Base-by-base conservation (phyloP, 1,139 yeast genomes). In the Hemisphaericaspora xylofermentans region DNA sequence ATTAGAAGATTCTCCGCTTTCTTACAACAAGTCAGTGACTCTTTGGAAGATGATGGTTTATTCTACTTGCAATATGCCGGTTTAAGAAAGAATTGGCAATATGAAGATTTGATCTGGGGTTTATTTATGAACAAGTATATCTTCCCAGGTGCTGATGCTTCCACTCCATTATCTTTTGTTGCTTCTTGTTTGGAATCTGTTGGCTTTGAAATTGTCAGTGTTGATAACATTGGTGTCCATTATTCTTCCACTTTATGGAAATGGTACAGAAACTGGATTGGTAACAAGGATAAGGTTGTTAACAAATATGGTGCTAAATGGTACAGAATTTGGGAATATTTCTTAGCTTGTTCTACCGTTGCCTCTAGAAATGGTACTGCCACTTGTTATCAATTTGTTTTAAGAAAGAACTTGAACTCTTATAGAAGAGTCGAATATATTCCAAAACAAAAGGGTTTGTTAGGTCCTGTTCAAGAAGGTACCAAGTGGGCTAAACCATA, bases 121-220 rank as follows among this genome's bases (percentile, higher is more conserved):
- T 74, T 89, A 62, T 89, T 88, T 66, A 89, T 88, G 96, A 88
- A 89, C 80, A 88, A 88, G 74, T 88, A 88, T 70, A 83, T 88
- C 61, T 88, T 88, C 88, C 96, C 97, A 36, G 97, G 96, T 68
- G 96, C 96, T 41, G 97, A 88, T 69, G 96, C 96, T 38, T 87
- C 95, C 7, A 89, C 97, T 43, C 96, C 97, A 38, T 78, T 89
- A 56, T 88, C 88, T 44, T 89, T 86, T 62, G 93, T 87, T 51
- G 74, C 84, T 47, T 78, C 84, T 49, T 73, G 80, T 53, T 78
- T 89, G 61, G 97, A 88, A 71, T 81, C 80, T 32, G 80, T 84
- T 49, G 96, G 96, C 3, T 88, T 88, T 62, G 97, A 88, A 71
- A 79, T 87, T 54, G 91, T 83, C 42, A 75, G 87, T 38, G 70